Evolutionary conservation across 495 filamentous ascomycete species (phyloP).

Genomic region (Podospora conica): DNA sequence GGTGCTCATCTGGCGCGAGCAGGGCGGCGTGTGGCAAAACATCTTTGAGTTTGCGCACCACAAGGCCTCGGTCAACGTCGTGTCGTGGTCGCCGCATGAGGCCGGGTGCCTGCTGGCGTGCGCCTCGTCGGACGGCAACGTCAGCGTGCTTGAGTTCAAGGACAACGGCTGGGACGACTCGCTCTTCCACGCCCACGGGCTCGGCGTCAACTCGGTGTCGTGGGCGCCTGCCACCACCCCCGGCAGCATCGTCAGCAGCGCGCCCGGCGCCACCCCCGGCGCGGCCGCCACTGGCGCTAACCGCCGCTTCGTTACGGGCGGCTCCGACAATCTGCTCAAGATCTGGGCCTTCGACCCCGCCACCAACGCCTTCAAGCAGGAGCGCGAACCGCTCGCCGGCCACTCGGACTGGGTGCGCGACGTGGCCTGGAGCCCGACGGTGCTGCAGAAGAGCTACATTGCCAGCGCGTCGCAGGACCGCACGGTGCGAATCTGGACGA

Average conservation of each 20-base stretch:
- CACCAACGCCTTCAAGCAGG: slow-evolving; percentile 45
- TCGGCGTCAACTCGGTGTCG: slow-evolving; percentile 88
- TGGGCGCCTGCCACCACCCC: slow-evolving; percentile 84
- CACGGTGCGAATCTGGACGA: slow-evolving; percentile 95
- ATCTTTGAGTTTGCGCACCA: slow-evolving; percentile 88
- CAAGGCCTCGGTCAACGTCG: slow-evolving; percentile 91
- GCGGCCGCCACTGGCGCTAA: slow-evolving; percentile 48
- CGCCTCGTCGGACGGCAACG: slow-evolving; percentile 87
- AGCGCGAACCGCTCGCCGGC: slow-evolving; percentile 55
- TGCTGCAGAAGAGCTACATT: slow-evolving; percentile 91
- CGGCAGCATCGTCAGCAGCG: slow-evolving; percentile 70
- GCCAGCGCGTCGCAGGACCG: slow-evolving; percentile 92
- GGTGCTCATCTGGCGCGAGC: slow-evolving; percentile 97
- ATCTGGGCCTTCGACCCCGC: slow-evolving; percentile 64
- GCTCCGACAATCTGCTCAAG: slow-evolving; percentile 86
- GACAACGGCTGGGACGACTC: slow-evolving; percentile 83
- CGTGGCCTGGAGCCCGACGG: slow-evolving; percentile 91
- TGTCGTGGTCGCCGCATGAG: slow-evolving; percentile 96
- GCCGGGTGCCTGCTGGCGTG: slow-evolving; percentile 89
- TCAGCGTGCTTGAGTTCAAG: slow-evolving; percentile 90
- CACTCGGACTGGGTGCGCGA: slow-evolving; percentile 98
- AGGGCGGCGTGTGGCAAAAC: slow-evolving; percentile 63
- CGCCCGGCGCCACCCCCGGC: slow-evolving; percentile 55
- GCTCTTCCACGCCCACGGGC: slow-evolving; percentile 84
- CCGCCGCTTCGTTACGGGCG: slow-evolving; percentile 85